Percentiles rank a stretch among this genome's conserved stretches.
Conservation (phyloP, 1,139 yeast species). For the Yueomyces sp. region DNA sequence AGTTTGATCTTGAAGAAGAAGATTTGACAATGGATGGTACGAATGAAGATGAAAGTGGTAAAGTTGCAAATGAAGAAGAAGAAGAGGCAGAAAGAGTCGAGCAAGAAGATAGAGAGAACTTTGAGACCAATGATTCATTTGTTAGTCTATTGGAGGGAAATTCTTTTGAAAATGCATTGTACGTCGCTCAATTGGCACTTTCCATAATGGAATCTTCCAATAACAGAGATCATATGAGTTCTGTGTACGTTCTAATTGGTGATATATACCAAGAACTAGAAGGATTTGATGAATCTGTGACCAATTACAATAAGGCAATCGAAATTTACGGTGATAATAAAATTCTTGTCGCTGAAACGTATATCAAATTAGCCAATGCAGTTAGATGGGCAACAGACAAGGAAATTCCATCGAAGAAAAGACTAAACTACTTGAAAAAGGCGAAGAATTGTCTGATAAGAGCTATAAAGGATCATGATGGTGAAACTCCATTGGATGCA, state of each 20-base stretch:
- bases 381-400: slow-evolving; percentile 8
- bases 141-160: slow-evolving; percentile 6
- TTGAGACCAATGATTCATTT: slow-evolving; percentile 17
- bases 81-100: slow-evolving; percentile 5
- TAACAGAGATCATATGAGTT: slow-evolving; percentile 36
- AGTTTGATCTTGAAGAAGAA: slow-evolving; percentile 42
- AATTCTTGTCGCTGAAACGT: slow-evolving; percentile 64
- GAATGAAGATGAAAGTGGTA: slow-evolving; percentile 24
- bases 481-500: not conserved
- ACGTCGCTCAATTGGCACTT: slow-evolving; percentile 9
- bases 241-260: slow-evolving; percentile 69
- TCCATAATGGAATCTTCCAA: slow-evolving; percentile 6
- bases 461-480: not conserved
- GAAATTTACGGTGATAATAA: not conserved
- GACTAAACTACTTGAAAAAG: not conserved
- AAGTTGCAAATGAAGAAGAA: slow-evolving; percentile 17
- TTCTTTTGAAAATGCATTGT: slow-evolving; percentile 8
- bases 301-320: slow-evolving; percentile 10
- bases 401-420: not conserved
- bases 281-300: slow-evolving; percentile 9
- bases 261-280: slow-evolving; percentile 53
- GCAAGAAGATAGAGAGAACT: slow-evolving; percentile 28
- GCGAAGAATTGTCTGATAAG: not conserved
- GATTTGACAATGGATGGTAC: slow-evolving; percentile 18
- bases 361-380: slow-evolving; percentile 38